Evolutionary conservation across 1,284 basidiomycete genomes (phyloP).

Genomic region (Abortiporus biennis): DNA sequence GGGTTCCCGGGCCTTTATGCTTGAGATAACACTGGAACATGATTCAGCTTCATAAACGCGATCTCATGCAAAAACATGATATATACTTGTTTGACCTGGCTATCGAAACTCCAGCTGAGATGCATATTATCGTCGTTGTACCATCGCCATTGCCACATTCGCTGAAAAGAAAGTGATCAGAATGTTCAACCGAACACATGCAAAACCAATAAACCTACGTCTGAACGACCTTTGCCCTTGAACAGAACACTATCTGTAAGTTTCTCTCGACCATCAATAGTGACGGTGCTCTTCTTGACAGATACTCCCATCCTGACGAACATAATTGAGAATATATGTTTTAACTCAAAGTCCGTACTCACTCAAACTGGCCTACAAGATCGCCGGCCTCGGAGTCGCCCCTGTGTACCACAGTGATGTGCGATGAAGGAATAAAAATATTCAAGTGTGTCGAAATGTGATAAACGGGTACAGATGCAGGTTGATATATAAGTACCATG

Average conservation of each 20-base stretch:
- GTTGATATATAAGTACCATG: conserved; percentile 21
- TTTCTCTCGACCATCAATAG: conserved; percentile 17
- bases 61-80: background rate
- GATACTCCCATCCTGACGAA: conserved; percentile 21
- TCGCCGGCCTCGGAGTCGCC: conserved; percentile 25
- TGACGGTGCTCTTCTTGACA: conserved; percentile 16
- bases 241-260: conserved; percentile 17
- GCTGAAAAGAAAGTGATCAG: conserved; percentile 10
- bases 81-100: conserved; percentile 19
- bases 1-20: conserved; percentile 7
- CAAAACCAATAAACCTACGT: conserved; percentile 13
- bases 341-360: conserved; percentile 9
- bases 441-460: conserved; percentile 32
- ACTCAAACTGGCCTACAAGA: conserved; percentile 35
- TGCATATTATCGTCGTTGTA: conserved; percentile 12
- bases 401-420: conserved; percentile 30
- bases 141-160: conserved; percentile 21
- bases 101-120: conserved; percentile 21
- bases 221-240: conserved; percentile 13
- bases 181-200: background rate
- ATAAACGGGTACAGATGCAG: conserved; percentile 27
- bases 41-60: background rate
- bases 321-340: background rate
- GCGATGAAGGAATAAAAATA: conserved; percentile 32
- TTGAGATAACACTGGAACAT: conserved; percentile 18